Evolutionary conservation across 768 basidiomycete genomes (phyloP), one percentile per base, ranked within the genome.

Genomic region (Hericium coralloides): DNA sequence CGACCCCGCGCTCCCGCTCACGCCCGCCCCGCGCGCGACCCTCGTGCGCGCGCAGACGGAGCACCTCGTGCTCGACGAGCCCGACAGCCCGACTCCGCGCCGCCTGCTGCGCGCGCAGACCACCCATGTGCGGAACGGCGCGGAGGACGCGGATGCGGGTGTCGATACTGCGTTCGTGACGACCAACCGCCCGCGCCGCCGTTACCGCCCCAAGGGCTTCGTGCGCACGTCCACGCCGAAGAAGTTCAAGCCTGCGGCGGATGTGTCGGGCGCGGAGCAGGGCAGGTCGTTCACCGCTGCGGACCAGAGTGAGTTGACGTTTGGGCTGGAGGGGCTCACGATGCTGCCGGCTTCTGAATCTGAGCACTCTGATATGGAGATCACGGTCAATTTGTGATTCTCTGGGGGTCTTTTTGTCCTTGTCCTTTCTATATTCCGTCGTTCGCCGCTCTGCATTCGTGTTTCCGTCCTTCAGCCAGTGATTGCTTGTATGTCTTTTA

Each of bases 291-390:
- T 18, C 25, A 8, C 4, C 26, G 26, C 26, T 31, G 26, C 26
- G 26, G 38, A 23, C 20, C 18, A 58, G 26, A 55, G 53, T n/a
- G 53, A 58, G 41, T 23, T 58, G 26, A 58, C 58, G 5, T 54
- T 55, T 22, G 53, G 58, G 18, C 43, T 55, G 2, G 58, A 58
- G 12, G 58, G 58, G 12, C 47, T 58, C 26, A 50, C 53, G 2
- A 25, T 58, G 8, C 15, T 25, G 26, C 51, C 52, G 43, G 25
- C 18, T 10, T 49, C 56, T 26, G 36, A 38, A 8, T 39, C 57
- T 14, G 39, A 41, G 39, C 15, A 3, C 15, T 14, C 18, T 12
- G 39, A 12, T 2, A 14, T 41, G 14, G 39, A 41, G 39, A 18
- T 14, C 6, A 14, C 39, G 2, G 15, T 41, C 4, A 41, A 14